These are phyloP conservation scores for Lepidopterella palustris DNA, from an alignment of 495 filamentous ascomycete genomes.

Conservation along the genomic window DNA sequence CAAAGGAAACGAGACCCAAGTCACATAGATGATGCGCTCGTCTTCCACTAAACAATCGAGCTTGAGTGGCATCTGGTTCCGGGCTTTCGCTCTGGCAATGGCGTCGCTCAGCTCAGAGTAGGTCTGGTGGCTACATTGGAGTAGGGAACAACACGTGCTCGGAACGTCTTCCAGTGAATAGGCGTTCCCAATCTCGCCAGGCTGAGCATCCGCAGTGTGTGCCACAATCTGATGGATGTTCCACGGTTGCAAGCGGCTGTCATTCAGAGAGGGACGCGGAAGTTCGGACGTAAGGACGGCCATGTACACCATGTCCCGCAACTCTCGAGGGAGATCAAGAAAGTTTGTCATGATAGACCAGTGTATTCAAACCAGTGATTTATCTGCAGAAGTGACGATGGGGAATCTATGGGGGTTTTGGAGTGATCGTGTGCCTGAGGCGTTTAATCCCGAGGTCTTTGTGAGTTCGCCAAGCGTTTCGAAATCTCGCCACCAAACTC, in stretches of 20 bases:
- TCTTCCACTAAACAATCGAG: conserved; percentile 23
- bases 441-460: too few species aligned
- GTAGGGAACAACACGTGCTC: conserved; percentile 12
- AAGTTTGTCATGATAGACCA: conserved; percentile 10
- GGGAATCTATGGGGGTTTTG: neutral
- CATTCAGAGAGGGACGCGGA: conserved; percentile 10
- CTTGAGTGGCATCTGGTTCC: conserved; percentile 10
- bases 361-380: neutral
- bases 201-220: conserved; percentile 1
- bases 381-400: neutral
- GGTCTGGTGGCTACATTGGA: conserved; percentile 18
- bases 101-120: conserved; percentile 14
- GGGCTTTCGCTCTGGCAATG: conserved; percentile 1
- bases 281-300: conserved; percentile 9
- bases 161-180: conserved; percentile 10
- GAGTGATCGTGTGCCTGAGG: too few species aligned
- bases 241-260: conserved; percentile 13
- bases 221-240: conserved; percentile 6
- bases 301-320: conserved; percentile 23
- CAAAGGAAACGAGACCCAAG: conserved; percentile 18
- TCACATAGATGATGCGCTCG: conserved; percentile 23
- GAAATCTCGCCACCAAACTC: too few species aligned
- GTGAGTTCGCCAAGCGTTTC: too few species aligned
- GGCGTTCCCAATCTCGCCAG: conserved; percentile 18
- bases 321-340: conserved; percentile 19